Evolutionary conservation across 2,329 filamentous ascomycete species (phyloP), one percentile per base, ranked within the genome.

Genomic region (Aureobasidium sp.): DNA sequence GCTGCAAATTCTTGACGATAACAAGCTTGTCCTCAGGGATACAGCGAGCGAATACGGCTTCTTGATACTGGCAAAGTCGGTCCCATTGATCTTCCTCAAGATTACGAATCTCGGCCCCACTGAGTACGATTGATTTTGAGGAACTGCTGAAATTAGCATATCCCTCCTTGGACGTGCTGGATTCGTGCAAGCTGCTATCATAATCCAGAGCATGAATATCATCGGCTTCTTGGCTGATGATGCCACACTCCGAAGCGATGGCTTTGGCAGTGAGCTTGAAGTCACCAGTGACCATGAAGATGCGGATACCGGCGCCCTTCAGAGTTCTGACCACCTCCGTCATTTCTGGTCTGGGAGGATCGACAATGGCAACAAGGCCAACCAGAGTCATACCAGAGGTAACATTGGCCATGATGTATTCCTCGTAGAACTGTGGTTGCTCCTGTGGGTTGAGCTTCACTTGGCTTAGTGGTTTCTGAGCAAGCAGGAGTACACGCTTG

Each of bases 221-320:
- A 64, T 88, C 81, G 3, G 88, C 77, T 2, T 75, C 67, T 46
- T 78, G 79, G 1, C 80, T 87, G 58, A 91, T 80, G 69, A 91
- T 90, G 9, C 88, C 86, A 64, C 87, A 89, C 61, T 90, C 84
- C 3, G 82, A 78, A 0, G 88, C 87, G 64, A 92, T 91, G 1
- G 88, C 86, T 64, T 85, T 80, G 0, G 89, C 88, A 0, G 89
- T 92, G 17, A 91, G 79, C 29, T 86, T 86, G 70, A 89, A 91
- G 69, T 92, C 89, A 10, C 89, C 88, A 1, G 89, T 92, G 0
- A 91, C 88, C 88, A 92, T 92, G 72, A 89, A 87, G 34, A 91
- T 85, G n/a, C 86, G 79, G 60, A 92, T 87, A 1, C 87, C 87
- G 4, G 89, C 89, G 1, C 82, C 79, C 13, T 87, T 82, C 17